These are phyloP conservation scores for Cairneyella variabilis DNA, from an alignment of 495 filamentous ascomycete species.

Conservation along the genomic window DNA sequence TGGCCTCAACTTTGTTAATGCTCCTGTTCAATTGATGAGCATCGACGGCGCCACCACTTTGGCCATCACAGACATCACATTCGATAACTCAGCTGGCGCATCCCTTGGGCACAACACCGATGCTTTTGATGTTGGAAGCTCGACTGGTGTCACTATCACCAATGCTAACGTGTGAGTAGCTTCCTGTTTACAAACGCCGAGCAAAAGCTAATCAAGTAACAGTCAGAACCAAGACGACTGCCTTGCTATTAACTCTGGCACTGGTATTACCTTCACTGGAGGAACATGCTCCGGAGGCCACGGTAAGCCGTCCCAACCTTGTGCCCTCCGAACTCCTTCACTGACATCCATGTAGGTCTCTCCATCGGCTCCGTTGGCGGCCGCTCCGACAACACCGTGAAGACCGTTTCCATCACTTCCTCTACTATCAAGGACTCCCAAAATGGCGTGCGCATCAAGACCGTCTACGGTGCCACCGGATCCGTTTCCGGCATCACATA, in stretches of 20 bases:
- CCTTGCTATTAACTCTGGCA: slow-evolving; percentile 55
- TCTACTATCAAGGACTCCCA: slow-evolving; percentile 49
- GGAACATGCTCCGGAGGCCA: slow-evolving; percentile 56
- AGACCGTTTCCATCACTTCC: slow-evolving; percentile 49
- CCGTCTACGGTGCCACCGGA: slow-evolving; percentile 51
- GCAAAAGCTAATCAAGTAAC: slow-evolving; percentile 26
- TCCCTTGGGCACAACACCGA: slow-evolving; percentile 59
- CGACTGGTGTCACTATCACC: slow-evolving; percentile 46
- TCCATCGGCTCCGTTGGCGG: slow-evolving; percentile 68
- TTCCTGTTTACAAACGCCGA: too few relatives aligned
- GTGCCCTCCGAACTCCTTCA: slow-evolving; percentile 40
- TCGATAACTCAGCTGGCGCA: slow-evolving; percentile 43
- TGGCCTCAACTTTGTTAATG: slow-evolving; percentile 47
- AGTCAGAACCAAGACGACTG: slow-evolving; percentile 65
- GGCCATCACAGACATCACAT: slow-evolving; percentile 42
- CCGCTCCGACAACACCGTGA: slow-evolving; percentile 54
- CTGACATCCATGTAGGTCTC: slow-evolving; percentile 30
- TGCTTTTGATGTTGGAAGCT: slow-evolving; percentile 56
- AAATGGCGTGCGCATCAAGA: slow-evolving; percentile 63
- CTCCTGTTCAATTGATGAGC: slow-evolving; percentile 59
- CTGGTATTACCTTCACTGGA: slow-evolving; percentile 45
- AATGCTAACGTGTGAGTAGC: slow-evolving; percentile 32
- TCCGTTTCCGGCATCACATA: slow-evolving; percentile 56
- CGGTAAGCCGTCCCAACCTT: slow-evolving; percentile 30
- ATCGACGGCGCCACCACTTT: slow-evolving; percentile 48